Conservation (phyloP, 495 filamentous ascomycete genomes). For the Penicillium robsamsonii region DNA sequence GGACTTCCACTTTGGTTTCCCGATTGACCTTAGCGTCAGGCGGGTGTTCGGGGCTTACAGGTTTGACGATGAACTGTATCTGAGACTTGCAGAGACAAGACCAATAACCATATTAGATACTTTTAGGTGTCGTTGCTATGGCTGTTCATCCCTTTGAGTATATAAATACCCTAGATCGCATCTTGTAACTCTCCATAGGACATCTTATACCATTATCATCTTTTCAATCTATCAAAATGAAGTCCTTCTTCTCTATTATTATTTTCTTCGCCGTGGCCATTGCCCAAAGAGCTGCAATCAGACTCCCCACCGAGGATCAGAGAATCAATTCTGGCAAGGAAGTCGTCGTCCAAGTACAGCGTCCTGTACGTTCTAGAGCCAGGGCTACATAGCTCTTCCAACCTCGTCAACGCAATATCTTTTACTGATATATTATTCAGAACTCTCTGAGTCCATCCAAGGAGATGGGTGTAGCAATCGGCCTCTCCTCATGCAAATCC, state of each 20-base stretch:
- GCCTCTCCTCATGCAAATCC: slow-evolving; percentile 28
- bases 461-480: slow-evolving; percentile 37
- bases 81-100: slow-evolving; percentile 5
- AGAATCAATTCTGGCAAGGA: slow-evolving; percentile 21
- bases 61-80: not conserved
- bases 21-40: slow-evolving; percentile 2
- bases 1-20: not conserved
- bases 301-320: slow-evolving; percentile 50
- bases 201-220: not conserved
- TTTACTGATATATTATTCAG: slow-evolving; percentile 8
- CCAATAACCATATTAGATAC: not conserved
- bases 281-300: slow-evolving; percentile 63
- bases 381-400: not conserved
- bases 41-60: slow-evolving; percentile 1
- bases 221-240: slow-evolving; percentile 22
- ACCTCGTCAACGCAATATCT: not conserved
- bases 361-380: slow-evolving; percentile 25
- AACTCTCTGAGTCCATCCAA: slow-evolving; percentile 31
- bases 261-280: slow-evolving; percentile 48
- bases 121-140: not conserved
- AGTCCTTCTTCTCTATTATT: slow-evolving; percentile 23
- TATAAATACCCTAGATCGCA: slow-evolving; percentile 2
- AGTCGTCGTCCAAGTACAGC: slow-evolving; percentile 32
- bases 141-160: not conserved
- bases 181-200: not conserved